phyloP scores from a whole-genome alignment of 306 rosid genomes.

The Dicorynia guianensis region DNA sequence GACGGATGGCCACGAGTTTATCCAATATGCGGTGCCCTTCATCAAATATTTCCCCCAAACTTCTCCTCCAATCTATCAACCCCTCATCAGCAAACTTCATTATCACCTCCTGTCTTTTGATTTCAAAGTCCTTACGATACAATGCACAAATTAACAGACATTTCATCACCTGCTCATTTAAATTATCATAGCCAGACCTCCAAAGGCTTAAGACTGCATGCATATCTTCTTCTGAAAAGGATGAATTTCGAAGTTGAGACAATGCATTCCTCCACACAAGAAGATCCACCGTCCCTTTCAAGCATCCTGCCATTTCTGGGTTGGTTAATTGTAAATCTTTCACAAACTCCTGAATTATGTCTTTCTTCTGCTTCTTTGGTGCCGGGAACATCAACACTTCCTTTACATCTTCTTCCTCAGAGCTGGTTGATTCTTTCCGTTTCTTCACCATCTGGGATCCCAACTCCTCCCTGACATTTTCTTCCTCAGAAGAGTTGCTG shows the following conservation, averaged over 20 bases:
- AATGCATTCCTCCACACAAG: constrained; percentile 34
- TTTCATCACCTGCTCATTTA: background rate
- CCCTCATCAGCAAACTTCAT: constrained; percentile 41
- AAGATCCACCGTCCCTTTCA: constrained; percentile 29
- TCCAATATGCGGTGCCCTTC: constrained; percentile 34
- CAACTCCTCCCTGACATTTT: too few relatives aligned
- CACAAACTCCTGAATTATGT: too few relatives aligned
- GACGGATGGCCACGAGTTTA: constrained; percentile 30
- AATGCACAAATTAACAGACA: constrained; percentile 41
- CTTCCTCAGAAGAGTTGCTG: too few relatives aligned
- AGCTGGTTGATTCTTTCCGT: too few relatives aligned
- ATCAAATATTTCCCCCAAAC: constrained; percentile 35
- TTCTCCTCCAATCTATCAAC: constrained; percentile 36
- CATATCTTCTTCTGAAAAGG: constrained; percentile 11
- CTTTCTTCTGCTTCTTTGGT: too few relatives aligned
- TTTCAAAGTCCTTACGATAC: constrained; percentile 44
- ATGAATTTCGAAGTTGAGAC: constrained; percentile 27
- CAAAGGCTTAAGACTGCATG: constrained; percentile 31
- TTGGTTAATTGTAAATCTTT: too few relatives aligned
- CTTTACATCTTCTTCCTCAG: too few relatives aligned
- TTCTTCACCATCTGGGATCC: too few relatives aligned
- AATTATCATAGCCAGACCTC: constrained; percentile 6
- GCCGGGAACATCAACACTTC: too few relatives aligned
- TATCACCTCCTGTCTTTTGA: constrained; percentile 39
- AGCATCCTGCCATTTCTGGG: background rate